Evolutionary conservation across 2,329 filamentous ascomycete species (phyloP), one percentile per base, ranked within the genome.

Genomic region (Xylaria sp.): DNA sequence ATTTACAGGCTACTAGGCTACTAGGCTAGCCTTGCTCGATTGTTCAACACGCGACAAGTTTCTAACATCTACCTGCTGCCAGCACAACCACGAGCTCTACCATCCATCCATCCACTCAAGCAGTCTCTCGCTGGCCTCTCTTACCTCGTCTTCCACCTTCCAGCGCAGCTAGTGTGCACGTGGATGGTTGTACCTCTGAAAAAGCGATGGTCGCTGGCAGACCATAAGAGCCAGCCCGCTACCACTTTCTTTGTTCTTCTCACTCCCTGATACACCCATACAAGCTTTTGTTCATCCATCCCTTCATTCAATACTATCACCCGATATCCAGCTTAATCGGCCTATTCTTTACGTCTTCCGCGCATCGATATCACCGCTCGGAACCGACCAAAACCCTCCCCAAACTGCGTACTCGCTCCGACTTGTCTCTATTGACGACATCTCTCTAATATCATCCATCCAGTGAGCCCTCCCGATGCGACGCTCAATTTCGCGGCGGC

Each of bases 1-100:
- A 44, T 69, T 66, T 63, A 52, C 51, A 69, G 60, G 59, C 55
- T 25, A 25, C 23, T 25, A 25, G 23, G 23, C 23, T 25, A 25
- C 23, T 68, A 70, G 68, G 58, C 68, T 68, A 68, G 68, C 70
- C 68, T 72, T 65, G 65, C 61, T 63, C 48, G 13, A 68, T 18
- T 63, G 73, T 67, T 71, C 71, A 73, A 73, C 73, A 73, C 75
- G 74, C 75, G 74, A 75, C 74, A 75, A 46, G 73, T 71, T 70
- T 73, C 71, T 74, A 51, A 52, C 50, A 55, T 50, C 55, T 13
- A 44, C 28, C 56, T 15, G 51, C 65, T 55, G 62, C 63, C 59
- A 66, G 58, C 69, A 54, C 61, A 66, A 63, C 51, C 54, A 65
- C 37, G 34, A 51, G 25, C 54, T 32, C 25, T 34, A 54, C 60